phyloP scores from a whole-genome alignment of 371 early-diverging fungal species.

The Saksenaea vasiformis region DNA sequence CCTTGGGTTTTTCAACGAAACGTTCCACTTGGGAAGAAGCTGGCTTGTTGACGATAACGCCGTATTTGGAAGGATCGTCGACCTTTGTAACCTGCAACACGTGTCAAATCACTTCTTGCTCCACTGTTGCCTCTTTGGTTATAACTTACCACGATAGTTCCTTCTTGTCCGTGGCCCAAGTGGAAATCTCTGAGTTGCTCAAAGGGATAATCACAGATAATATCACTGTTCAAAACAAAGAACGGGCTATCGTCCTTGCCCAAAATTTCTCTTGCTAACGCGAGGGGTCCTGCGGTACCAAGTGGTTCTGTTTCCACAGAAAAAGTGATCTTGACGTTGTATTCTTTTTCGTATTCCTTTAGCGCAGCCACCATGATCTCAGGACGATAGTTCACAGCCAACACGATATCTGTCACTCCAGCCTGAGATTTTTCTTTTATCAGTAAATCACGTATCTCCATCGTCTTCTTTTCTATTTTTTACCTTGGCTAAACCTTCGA shows the following conservation, averaged over 20 bases:
- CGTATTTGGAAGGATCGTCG: constrained; percentile 98
- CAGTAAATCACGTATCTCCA: neutral
- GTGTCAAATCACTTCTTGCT: neutral
- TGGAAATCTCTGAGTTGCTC: constrained; percentile 89
- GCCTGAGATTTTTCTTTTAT: constrained; percentile 58
- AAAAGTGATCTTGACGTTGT: constrained; percentile 94
- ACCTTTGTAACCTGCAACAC: constrained; percentile 87
- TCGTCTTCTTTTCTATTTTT: constrained; percentile 17
- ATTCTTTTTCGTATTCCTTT: constrained; percentile 88
- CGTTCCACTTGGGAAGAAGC: constrained; percentile 79
- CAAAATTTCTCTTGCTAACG: constrained; percentile 91
- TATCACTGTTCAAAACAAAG: constrained; percentile 99
- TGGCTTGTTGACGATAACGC: constrained; percentile 89
- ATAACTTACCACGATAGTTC: constrained; percentile 85
- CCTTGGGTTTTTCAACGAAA: constrained; percentile 99
- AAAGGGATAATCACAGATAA: constrained; percentile 99
- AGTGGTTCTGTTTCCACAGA: constrained; percentile 97
- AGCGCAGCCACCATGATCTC: constrained; percentile 93
- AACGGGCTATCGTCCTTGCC: constrained; percentile 94
- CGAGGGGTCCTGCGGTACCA: constrained; percentile 98
- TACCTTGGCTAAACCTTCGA: constrained; percentile 97
- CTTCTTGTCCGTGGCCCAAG: constrained; percentile 86
- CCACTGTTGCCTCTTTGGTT: neutral
- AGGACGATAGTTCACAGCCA: constrained; percentile 99
- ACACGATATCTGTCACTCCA: constrained; percentile 97